phyloP scores from a whole-genome alignment of 1,284 basidiomycete species.

The Calocybe gambosa region DNA sequence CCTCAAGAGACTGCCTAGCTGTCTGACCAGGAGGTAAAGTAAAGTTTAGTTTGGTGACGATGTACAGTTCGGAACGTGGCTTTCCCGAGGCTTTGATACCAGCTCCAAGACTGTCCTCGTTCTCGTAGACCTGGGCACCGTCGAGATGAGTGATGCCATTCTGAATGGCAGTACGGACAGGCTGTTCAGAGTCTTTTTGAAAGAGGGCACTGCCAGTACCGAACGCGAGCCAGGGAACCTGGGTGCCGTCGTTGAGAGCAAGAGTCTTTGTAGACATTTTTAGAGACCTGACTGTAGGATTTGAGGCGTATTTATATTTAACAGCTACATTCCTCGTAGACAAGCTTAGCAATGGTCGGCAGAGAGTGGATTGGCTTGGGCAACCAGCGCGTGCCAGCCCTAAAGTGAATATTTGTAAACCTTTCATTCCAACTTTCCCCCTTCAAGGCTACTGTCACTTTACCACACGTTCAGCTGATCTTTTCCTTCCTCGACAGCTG shows the following conservation, averaged over 20 bases:
- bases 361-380: background rate
- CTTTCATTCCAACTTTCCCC: conserved; percentile 51
- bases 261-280: conserved; percentile 27
- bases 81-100: conserved; percentile 50
- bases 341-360: background rate
- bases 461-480: conserved; percentile 53
- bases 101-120: conserved; percentile 52
- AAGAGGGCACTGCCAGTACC: conserved; percentile 64
- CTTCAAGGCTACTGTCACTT: conserved; percentile 38
- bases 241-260: conserved; percentile 52
- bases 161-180: conserved; percentile 48
- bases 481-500: conserved; percentile 30
- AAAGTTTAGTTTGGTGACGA: conserved; percentile 59
- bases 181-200: conserved; percentile 42
- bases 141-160: conserved; percentile 67
- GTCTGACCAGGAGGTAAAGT: conserved; percentile 35
- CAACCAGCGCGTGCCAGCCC: conserved; percentile 31
- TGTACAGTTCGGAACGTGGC: conserved; percentile 50
- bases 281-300: background rate
- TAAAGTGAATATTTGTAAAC: conserved; percentile 26
- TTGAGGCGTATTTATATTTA: background rate
- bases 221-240: conserved; percentile 59
- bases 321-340: background rate
- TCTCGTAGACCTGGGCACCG: conserved; percentile 61
- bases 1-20: conserved; percentile 44